Conservation (phyloP, 148 eudicot species). For the Rhododendron ovatum region DNA sequence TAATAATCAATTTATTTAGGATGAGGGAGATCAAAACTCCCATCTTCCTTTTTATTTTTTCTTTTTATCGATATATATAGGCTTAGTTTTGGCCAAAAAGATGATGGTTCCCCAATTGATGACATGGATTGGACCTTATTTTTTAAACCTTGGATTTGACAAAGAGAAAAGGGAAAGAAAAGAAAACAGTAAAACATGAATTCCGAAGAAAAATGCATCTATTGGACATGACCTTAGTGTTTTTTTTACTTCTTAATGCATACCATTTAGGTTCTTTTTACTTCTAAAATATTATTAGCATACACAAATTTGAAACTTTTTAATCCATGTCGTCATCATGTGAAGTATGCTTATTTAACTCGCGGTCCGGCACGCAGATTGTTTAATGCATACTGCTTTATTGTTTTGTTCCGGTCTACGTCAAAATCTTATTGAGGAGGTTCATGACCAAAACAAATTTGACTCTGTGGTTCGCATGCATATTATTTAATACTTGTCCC, state of each 20-base stretch:
- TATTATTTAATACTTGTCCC: too few species aligned
- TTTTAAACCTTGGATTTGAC: neutral
- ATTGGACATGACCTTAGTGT: too few species aligned
- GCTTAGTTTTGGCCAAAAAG: neutral
- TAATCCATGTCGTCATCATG: too few species aligned
- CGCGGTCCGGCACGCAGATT: neutral
- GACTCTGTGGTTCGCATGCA: neutral
- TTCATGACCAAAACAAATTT: neutral
- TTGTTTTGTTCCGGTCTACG: neutral
- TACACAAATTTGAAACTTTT: too few species aligned
- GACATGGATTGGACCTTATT: neutral
- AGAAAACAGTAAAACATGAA: neutral
- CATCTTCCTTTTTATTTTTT: too few species aligned
- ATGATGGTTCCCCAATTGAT: neutral
- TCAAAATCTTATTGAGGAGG: neutral
- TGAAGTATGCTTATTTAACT: too few species aligned
- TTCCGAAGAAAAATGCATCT: neutral
- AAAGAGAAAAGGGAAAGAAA: neutral
- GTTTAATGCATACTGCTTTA: too few species aligned
- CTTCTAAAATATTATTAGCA: neutral
- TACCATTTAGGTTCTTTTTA: too few species aligned
- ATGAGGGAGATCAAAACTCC: too few species aligned
- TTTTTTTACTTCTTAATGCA: too few species aligned
- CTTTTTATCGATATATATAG: too few species aligned
- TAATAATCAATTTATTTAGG: too few species aligned